A percentile compares a stretch with the other conserved stretches of the same genome.
These are phyloP conservation scores for Voacanga thouarsii DNA, from an alignment of 257 asterid species.

Conservation along the genomic window DNA sequence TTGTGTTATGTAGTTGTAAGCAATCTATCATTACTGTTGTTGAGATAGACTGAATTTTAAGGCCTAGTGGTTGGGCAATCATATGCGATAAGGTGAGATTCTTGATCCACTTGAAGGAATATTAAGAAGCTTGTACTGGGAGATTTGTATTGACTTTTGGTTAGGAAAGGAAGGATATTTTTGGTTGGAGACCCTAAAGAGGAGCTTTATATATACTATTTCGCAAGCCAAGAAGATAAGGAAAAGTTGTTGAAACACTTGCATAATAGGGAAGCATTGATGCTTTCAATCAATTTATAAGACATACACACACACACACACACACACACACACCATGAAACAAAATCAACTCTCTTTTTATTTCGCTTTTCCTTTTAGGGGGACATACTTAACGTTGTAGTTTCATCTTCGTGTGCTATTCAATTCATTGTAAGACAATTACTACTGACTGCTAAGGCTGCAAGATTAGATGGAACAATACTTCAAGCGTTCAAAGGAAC, in stretches of 20 bases:
- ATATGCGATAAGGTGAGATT: constrained; percentile 78
- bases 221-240: not conserved
- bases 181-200: constrained; percentile 78
- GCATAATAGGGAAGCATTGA: not conserved
- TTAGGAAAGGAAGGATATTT: constrained; percentile 69
- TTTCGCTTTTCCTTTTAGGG: not conserved
- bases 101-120: constrained; percentile 75
- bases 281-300: not conserved
- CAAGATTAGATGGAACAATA: no score
- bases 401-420: not conserved
- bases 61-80: constrained; percentile 91
- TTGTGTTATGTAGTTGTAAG: no score
- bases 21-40: no score
- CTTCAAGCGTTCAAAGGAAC: no score
- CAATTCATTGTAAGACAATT: not conserved
- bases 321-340: no score
- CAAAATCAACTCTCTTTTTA: not conserved
- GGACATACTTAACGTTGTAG: not conserved
- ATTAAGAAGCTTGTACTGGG: constrained; percentile 80
- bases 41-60: constrained; percentile 55
- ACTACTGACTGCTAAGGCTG: not conserved
- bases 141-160: constrained; percentile 71
- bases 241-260: not conserved
- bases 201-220: no score
- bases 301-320: no score